Percentiles rank a stretch among this genome's conserved stretches.
phyloP scores from a whole-genome alignment of 78 protist genomes.

The Paratrimastix pyriformis region DNA sequence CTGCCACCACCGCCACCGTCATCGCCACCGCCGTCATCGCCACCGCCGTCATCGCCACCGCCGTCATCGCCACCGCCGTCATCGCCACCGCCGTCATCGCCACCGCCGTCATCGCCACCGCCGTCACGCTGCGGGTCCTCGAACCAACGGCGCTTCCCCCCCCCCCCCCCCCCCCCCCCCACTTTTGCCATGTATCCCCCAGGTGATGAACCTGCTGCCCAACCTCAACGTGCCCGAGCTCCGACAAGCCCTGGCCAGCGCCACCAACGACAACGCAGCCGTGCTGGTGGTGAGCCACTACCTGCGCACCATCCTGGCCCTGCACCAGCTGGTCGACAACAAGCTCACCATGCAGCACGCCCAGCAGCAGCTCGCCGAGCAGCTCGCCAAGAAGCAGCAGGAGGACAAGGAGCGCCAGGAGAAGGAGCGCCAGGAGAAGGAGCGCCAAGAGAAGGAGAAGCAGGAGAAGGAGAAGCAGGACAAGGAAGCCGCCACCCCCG shows the following conservation, averaged over 20 bases:
- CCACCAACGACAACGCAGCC: background rate
- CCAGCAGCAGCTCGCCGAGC: background rate
- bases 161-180: too few species aligned
- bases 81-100: too few species aligned
- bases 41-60: too few species aligned
- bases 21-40: too few species aligned
- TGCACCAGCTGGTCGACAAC: conserved; percentile 85
- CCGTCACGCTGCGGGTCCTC: too few species aligned
- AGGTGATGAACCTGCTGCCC: conserved; percentile 87
- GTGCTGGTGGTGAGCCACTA: background rate
- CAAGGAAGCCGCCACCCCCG: background rate
- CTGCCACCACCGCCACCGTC: too few species aligned
- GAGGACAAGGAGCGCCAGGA: background rate
- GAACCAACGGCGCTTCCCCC: too few species aligned
- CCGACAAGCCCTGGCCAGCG: conserved; percentile 28
- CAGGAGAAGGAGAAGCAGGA: background rate
- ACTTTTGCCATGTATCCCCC: too few species aligned
- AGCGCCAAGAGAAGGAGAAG: too few species aligned
- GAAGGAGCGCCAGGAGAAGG: background rate
- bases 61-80: too few species aligned
- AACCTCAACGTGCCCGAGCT: conserved; percentile 40
- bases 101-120: too few species aligned
- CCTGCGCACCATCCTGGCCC: conserved; percentile 77
- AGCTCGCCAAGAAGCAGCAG: background rate
- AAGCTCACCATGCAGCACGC: conserved; percentile 34